Percentiles rank a stretch among this genome's conserved stretches.
phyloP scores from a whole-genome alignment of 73 alveolate genomes.

The Tetrahymena elliotti region DNA sequence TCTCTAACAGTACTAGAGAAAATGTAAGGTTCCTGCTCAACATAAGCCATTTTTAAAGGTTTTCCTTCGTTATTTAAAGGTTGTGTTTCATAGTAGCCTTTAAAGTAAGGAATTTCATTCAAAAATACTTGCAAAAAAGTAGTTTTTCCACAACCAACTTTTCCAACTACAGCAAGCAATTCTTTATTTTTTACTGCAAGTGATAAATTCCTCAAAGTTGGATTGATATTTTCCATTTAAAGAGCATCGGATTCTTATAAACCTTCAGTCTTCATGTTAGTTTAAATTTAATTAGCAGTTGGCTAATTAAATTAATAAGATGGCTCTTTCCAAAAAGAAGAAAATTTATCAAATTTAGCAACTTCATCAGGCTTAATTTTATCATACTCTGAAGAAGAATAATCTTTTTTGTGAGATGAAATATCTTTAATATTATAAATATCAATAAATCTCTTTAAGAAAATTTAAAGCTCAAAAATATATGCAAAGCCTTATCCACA shows the following conservation, averaged over 20 bases:
- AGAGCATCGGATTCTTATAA: not conserved
- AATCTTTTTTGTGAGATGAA: not conserved
- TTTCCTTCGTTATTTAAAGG: not conserved
- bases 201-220: conserved; percentile 15
- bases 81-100: not conserved
- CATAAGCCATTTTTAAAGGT: conserved; percentile 64
- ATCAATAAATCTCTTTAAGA: not conserved
- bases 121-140: conserved; percentile 60
- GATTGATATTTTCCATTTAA: not conserved
- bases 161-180: conserved; percentile 71
- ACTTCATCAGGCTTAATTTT: not conserved
- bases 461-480: not conserved
- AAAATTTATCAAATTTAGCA: not conserved
- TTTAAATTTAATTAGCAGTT: not conserved
- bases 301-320: not conserved
- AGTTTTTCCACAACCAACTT: conserved; percentile 87
- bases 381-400: not conserved
- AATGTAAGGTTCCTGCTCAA: conserved; percentile 84
- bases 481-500: not conserved
- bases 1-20: conserved; percentile 78
- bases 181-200: conserved; percentile 53
- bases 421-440: not conserved
- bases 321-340: not conserved
- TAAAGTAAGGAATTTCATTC: conserved; percentile 38
- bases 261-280: not conserved